Conservation (phyloP, 352 stramenopile genomes). For the Phytopythium vexans region DNA sequence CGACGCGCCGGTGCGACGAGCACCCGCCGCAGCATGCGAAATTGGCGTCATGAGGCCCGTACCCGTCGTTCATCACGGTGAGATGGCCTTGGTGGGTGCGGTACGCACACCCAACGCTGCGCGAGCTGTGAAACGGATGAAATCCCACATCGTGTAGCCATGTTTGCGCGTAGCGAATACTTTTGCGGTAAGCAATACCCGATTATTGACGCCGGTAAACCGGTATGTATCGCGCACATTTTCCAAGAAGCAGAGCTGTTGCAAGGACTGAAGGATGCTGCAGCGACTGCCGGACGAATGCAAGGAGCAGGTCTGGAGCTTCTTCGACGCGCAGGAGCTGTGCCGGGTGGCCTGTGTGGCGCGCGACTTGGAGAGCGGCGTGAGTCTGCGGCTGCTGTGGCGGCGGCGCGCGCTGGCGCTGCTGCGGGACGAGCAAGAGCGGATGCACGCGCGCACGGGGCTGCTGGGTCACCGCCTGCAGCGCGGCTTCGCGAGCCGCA, state of each 20-base stretch:
- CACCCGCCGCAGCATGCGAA: slow-evolving; percentile 74
- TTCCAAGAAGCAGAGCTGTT: no score
- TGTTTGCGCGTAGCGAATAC: no score
- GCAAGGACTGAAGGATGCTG: slow-evolving; percentile 20
- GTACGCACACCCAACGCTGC: no score
- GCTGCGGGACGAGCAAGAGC: slow-evolving; percentile 17
- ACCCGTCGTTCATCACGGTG: slow-evolving; percentile 13
- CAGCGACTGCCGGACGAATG: slow-evolving; percentile 52
- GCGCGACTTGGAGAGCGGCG: slow-evolving; percentile 24
- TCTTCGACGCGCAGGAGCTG: slow-evolving; percentile 45
- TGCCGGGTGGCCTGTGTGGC: slow-evolving; percentile 44
- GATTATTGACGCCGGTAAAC: no score
- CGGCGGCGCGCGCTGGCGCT: slow-evolving; percentile 23
- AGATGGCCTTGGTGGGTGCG: no score
- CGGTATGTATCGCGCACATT: no score
- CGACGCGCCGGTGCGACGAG: slow-evolving; percentile 47
- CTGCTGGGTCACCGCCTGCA: slow-evolving; percentile 21
- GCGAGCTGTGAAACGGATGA: no score
- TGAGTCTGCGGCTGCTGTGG: slow-evolving; percentile 37
- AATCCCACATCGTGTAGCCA: no score
- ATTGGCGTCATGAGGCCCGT: slow-evolving; percentile 34
- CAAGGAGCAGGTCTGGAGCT: slow-evolving; percentile 58
- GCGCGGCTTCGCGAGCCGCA: slow-evolving; percentile 27
- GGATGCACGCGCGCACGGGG: slow-evolving; percentile 12
- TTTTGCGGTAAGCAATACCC: no score